These are phyloP conservation scores for Metschnikowia borealis DNA, from an alignment of 805 yeast species.

Conservation along the genomic window DNA sequence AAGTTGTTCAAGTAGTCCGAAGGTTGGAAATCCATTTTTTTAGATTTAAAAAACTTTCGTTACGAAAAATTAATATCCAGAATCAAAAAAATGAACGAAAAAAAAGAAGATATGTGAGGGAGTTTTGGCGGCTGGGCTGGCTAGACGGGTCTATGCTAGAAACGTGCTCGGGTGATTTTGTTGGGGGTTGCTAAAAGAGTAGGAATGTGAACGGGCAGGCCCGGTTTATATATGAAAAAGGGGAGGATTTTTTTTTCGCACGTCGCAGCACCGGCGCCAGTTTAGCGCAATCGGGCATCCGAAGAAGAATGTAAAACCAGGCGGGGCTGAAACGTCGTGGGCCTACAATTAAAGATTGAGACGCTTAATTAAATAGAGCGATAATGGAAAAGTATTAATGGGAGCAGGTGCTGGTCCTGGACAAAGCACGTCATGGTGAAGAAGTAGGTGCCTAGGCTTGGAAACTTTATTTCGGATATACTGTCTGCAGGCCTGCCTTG, in stretches of 20 bases:
- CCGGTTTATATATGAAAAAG: constrained; percentile 1
- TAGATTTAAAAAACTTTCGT: constrained; percentile 6
- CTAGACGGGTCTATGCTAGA: neutral
- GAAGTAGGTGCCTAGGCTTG: too few species aligned
- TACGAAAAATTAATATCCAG: constrained; percentile 1
- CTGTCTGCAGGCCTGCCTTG: neutral
- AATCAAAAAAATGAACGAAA: constrained; percentile 6
- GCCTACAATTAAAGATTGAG: too few species aligned
- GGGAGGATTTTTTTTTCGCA: neutral
- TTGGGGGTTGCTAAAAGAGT: neutral
- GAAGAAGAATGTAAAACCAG: too few species aligned
- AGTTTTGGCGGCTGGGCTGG: neutral
- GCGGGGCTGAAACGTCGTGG: neutral
- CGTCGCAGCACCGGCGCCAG: neutral
- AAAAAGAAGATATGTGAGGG: constrained; percentile 4
- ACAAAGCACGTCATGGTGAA: too few species aligned
- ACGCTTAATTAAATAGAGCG: too few species aligned
- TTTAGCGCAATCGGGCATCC: neutral
- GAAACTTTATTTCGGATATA: neutral
- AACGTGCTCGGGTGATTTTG: neutral
- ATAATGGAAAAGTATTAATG: too few species aligned
- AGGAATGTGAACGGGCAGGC: neutral
- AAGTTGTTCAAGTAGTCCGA: constrained; percentile 38
- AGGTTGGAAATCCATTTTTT: constrained; percentile 38
- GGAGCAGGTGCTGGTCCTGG: too few species aligned